These are phyloP conservation scores for Sarocladium kiliense DNA, from an alignment of 2,329 filamentous ascomycete species.

Conservation along the genomic window DNA sequence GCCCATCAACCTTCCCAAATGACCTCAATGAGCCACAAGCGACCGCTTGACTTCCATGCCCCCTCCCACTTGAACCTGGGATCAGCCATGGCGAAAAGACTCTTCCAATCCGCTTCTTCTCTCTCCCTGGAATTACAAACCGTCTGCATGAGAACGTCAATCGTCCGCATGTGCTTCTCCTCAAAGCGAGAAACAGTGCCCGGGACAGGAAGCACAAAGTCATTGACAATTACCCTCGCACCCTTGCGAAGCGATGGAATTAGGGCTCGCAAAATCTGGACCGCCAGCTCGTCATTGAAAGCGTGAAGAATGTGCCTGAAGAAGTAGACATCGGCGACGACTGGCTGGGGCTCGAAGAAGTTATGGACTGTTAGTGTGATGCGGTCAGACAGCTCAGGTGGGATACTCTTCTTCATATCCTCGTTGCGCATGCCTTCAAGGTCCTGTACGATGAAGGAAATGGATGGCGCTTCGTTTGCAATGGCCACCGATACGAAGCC, in stretches of 20 bases:
- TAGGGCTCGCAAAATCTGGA: constrained; percentile 38
- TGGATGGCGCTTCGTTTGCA: too few species aligned
- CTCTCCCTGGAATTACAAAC: constrained; percentile 40
- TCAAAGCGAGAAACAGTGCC: constrained; percentile 26
- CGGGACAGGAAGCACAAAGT: constrained; percentile 28
- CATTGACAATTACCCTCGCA: constrained; percentile 33
- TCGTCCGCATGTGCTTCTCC: constrained; percentile 32
- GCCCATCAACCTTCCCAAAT: too few species aligned
- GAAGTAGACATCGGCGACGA: constrained; percentile 47
- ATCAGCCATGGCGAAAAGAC: constrained; percentile 33
- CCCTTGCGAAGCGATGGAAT: constrained; percentile 45
- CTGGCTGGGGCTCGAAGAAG: constrained; percentile 46
- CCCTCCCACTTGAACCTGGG: constrained; percentile 31
- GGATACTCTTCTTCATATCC: constrained; percentile 24
- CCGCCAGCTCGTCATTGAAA: constrained; percentile 43
- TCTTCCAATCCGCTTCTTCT: constrained; percentile 35
- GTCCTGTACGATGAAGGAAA: constrained; percentile 37
- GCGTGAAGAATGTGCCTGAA: constrained; percentile 54
- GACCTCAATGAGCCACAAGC: too few species aligned
- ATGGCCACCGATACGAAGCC: too few species aligned
- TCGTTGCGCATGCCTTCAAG: constrained; percentile 34
- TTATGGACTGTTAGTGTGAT: constrained; percentile 41
- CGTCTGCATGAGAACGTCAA: constrained; percentile 43
- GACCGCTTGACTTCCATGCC: constrained; percentile 18
- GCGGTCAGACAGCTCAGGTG: constrained; percentile 23